Evolutionary conservation across 208 protist species (phyloP).

Genomic region (Wallacemonas sp.): DNA sequence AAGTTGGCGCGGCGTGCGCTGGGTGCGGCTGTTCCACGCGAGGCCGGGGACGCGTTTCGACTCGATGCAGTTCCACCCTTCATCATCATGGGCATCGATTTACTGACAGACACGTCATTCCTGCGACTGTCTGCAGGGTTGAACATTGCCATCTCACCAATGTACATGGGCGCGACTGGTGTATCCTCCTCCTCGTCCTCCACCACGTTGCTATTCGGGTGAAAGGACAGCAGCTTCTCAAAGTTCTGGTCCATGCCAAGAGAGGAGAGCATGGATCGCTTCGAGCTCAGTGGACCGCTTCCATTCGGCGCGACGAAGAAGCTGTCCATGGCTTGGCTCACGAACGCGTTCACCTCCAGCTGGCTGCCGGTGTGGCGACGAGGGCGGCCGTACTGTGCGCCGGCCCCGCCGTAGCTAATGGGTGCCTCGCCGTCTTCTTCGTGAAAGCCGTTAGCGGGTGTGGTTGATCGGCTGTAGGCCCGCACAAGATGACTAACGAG

Average conservation of each 20-base stretch:
- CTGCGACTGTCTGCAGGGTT: slow-evolving; percentile 22
- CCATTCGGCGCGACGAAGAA: slow-evolving; percentile 17
- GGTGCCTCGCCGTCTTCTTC: slow-evolving; percentile 22
- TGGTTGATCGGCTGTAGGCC: slow-evolving; percentile 27
- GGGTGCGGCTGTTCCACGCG: background rate
- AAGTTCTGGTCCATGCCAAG: slow-evolving; percentile 42
- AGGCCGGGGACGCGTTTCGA: too few relatives aligned
- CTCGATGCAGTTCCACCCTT: background rate
- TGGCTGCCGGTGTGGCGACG: background rate
- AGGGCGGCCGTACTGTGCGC: slow-evolving; percentile 14
- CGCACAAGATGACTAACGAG: slow-evolving; percentile 32
- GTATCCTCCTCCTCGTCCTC: slow-evolving; percentile 21
- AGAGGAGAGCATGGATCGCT: slow-evolving; percentile 38
- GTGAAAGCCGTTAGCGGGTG: slow-evolving; percentile 16
- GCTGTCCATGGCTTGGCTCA: slow-evolving; percentile 42
- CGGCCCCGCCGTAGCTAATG: slow-evolving; percentile 22
- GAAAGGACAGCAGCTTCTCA: slow-evolving; percentile 36
- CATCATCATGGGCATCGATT: slow-evolving; percentile 28
- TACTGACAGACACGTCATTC: slow-evolving; percentile 34
- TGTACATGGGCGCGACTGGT: slow-evolving; percentile 33
- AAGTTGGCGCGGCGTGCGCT: background rate
- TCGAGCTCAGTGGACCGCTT: slow-evolving; percentile 20
- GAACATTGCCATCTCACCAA: slow-evolving; percentile 43
- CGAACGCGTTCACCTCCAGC: slow-evolving; percentile 38
- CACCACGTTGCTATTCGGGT: slow-evolving; percentile 25